Conservation (phyloP, 495 filamentous ascomycete genomes). For the Achaetomiella virescens region DNA sequence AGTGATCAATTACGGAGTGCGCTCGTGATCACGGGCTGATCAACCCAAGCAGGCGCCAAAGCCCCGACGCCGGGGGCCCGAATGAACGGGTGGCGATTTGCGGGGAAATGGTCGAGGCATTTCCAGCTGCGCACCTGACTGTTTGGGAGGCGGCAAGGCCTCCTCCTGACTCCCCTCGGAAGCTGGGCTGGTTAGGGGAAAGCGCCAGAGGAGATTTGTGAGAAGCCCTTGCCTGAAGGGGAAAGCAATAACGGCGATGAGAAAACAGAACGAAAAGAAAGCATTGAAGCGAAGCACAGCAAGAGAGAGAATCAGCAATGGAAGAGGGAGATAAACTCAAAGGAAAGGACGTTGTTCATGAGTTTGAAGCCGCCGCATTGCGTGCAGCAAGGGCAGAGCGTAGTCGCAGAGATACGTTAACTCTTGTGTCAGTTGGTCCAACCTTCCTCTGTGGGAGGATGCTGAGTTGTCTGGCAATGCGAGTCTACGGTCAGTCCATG, state of each 20-base stretch:
- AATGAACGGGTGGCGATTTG: constrained; percentile 26
- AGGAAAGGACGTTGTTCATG: no score
- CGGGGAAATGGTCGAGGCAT: constrained; percentile 25
- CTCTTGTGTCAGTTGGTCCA: no score
- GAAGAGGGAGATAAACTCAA: no score
- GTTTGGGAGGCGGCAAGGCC: constrained; percentile 27
- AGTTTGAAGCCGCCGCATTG: no score
- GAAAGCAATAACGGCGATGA: not conserved
- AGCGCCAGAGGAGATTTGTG: not conserved
- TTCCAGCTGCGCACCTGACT: constrained; percentile 27
- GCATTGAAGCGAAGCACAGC: not conserved
- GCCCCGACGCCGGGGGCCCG: constrained; percentile 11
- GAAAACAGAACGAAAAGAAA: not conserved
- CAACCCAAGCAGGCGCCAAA: not conserved
- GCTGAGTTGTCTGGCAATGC: no score
- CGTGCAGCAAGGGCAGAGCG: no score
- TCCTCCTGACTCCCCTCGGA: constrained; percentile 27
- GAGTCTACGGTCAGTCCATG: no score
- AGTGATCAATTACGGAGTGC: constrained; percentile 15
- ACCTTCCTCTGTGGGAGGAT: no score
- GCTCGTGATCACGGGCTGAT: constrained; percentile 25
- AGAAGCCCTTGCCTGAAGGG: not conserved
- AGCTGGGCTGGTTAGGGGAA: constrained; percentile 20
- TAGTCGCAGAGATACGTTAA: no score
- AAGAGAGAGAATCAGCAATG: not conserved